A percentile compares a stretch with the other conserved stretches of the same genome.
Conservation (phyloP, 2,329 filamentous ascomycete species). For the Blastomyces parvus region DNA sequence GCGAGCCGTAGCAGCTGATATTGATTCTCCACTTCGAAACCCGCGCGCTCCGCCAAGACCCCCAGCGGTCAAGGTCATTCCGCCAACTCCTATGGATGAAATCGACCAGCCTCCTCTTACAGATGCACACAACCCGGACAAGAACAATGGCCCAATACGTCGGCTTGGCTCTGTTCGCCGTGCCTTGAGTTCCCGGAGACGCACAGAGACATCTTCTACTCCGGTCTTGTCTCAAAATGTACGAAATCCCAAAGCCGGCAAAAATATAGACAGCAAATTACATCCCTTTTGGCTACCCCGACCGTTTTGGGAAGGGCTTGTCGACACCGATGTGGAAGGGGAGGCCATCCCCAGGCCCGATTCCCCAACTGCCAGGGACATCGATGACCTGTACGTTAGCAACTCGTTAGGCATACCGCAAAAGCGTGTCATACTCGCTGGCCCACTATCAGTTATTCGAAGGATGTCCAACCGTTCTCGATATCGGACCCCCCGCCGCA, state of each 20-base stretch:
- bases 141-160: constrained; percentile 19
- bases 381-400: constrained; percentile 40
- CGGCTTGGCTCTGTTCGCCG: constrained; percentile 33
- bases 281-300: constrained; percentile 56
- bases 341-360: constrained; percentile 20
- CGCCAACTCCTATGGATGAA: constrained; percentile 42
- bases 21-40: constrained; percentile 51
- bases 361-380: constrained; percentile 22
- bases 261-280: constrained; percentile 40
- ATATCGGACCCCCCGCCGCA: constrained; percentile 18
- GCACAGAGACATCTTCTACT: constrained; percentile 25
- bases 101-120: constrained; percentile 32
- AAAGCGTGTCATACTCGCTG: constrained; percentile 37
- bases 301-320: constrained; percentile 53
- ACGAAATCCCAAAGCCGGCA: constrained; percentile 35
- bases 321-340: constrained; percentile 34
- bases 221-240: constrained; percentile 26
- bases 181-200: constrained; percentile 28
- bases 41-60: constrained; percentile 50
- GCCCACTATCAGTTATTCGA: constrained; percentile 28
- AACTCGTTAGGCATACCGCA: constrained; percentile 50
- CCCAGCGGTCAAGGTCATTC: constrained; percentile 47
- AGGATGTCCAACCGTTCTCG: constrained; percentile 25
- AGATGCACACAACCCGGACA: constrained; percentile 16
- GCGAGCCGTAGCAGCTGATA: constrained; percentile 18